Evolutionary conservation across 176 grass and related monocot genomes (phyloP).

Genomic region (Tuctoria greenei): DNA sequence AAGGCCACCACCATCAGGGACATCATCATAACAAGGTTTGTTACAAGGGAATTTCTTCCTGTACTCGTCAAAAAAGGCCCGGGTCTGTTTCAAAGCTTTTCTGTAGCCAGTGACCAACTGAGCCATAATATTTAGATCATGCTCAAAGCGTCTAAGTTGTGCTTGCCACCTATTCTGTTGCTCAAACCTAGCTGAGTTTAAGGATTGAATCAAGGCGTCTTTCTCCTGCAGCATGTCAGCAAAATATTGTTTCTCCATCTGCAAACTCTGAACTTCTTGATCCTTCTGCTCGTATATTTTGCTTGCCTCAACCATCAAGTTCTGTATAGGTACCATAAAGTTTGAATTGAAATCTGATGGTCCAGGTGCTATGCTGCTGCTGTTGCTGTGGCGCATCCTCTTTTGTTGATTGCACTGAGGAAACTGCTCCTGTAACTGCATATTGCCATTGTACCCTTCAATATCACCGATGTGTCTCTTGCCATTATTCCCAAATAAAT

Average conservation of each 20-base stretch:
- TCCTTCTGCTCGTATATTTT: constrained; percentile 56
- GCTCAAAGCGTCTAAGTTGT: constrained; percentile 60
- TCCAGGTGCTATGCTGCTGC: constrained; percentile 34
- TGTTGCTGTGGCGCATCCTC: constrained; percentile 29
- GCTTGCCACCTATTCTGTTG: constrained; percentile 62
- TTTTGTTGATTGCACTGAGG: constrained; percentile 42
- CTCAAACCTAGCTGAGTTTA: constrained; percentile 19
- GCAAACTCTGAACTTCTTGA: constrained; percentile 41
- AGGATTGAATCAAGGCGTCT: constrained; percentile 52
- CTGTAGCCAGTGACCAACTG: constrained; percentile 58
- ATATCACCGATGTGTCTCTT: constrained; percentile 77
- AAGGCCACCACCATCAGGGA: constrained; percentile 60
- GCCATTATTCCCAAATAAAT: constrained; percentile 60
- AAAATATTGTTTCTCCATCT: constrained; percentile 52
- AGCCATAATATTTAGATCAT: constrained; percentile 74
- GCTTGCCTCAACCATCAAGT: constrained; percentile 40
- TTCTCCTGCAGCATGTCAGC: constrained; percentile 54
- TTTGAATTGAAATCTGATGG: constrained; percentile 41
- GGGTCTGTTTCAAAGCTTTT: constrained; percentile 53
- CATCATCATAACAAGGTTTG: constrained; percentile 54
- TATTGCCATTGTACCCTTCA: constrained; percentile 60
- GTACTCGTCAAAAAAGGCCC: constrained; percentile 49
- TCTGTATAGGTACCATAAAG: constrained; percentile 42
- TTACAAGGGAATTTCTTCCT: constrained; percentile 65
- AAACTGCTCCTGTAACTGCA: constrained; percentile 42